Base-by-base conservation (phyloP, 2,329 filamentous ascomycete species). In the Sporothrix euskadiensis region DNA sequence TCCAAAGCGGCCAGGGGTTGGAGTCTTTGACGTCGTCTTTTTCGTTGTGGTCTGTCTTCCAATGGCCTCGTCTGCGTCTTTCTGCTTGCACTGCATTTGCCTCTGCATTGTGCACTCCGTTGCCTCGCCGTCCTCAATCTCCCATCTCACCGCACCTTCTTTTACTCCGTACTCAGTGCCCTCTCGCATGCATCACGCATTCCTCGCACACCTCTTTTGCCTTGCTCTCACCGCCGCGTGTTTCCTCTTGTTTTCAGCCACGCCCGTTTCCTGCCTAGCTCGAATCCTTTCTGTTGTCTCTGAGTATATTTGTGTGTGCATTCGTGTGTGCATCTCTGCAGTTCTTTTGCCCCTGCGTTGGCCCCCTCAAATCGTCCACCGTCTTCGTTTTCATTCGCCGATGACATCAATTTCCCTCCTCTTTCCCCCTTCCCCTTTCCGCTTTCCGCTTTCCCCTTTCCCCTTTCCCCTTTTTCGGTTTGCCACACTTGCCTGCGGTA, bases 81-180 rank as follows among this genome's bases (percentile, higher is more conserved):
- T 54, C 6, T 54, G 22, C 19, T 5, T 14, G 16, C 52, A 26
- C 26, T 56, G 52, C 22, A 56, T 26, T 14, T 63, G 59, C 59
- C 3, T 35, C 35, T 39, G 57, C 57, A 61, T 61, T 63, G 56
- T 61, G 61, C 61, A 65, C 47, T 65, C 47, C 39, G 39, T 14
- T 8, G 61, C 39, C 12, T 65, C 61, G 61, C n/a, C 39, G 61
- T 10, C 39, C 61, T 65, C 61, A 65, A 65, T 65, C 61, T 65
- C 61, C 61, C 61, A 26, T 47, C 61, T 47, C n/a, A 65, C 61
- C 57, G 61, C 61, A 65, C 57, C 57, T 26, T 56, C 52, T 22
- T 56, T 56, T 30, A 4, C 22, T 26, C 26, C 1, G 26, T 30
- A 4, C 22, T 26, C 26, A 26, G 26, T 12, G 22, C 32, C 19